Evolutionary conservation across 2,329 filamentous ascomycete genomes (phyloP), one percentile per base, ranked within the genome.

Genomic region (Colletotrichum costaricense): DNA sequence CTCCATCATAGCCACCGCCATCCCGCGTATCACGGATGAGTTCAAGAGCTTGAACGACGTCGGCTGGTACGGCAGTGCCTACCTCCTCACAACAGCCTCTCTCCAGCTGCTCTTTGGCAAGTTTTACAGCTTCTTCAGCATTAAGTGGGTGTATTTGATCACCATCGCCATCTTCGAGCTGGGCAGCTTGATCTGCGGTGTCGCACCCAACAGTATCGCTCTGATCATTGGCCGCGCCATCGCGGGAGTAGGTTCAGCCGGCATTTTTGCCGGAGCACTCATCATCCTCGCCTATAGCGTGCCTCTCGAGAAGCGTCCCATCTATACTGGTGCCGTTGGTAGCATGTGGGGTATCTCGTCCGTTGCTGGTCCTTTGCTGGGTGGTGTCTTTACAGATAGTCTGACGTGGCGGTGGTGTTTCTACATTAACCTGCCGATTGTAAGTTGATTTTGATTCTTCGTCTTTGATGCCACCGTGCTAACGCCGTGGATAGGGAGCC

Each of bases 51-150:
- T 88, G 7, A 79, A 82, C 8, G 86, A 88, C 67, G 83, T 89
- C 12, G 85, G 85, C 59, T 89, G 87, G 87, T 88, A 88, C 72
- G 86, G 84, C 3, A 83, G 78, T 6, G 81, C 84, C 54, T 85
- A 86, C 74, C 79, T 85, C 74, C 81, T 87, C 35, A 84, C 84
- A 3, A 80, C 81, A 5, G 79, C 82, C 33, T 81, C 84, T 1
- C 80, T 85, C 19, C 83, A 85, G 70, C 77, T 85, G 7, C 78
- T 82, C 38, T 82, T 81, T 66, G 83, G 83, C 42, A 85, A 84
- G 67, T 74, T 86, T 55, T 87, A 86, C 76, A 86, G 83, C 19
- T 86, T 86, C 70, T 86, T 81, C 76, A 80, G 80, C 72, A 82
- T 85, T 76, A 86, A 86, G 73, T 81, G 78, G 73, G 80, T 83